These are phyloP conservation scores for Exsudoporus floridanus DNA, from an alignment of 1,284 basidiomycete species.

Conservation along the genomic window DNA sequence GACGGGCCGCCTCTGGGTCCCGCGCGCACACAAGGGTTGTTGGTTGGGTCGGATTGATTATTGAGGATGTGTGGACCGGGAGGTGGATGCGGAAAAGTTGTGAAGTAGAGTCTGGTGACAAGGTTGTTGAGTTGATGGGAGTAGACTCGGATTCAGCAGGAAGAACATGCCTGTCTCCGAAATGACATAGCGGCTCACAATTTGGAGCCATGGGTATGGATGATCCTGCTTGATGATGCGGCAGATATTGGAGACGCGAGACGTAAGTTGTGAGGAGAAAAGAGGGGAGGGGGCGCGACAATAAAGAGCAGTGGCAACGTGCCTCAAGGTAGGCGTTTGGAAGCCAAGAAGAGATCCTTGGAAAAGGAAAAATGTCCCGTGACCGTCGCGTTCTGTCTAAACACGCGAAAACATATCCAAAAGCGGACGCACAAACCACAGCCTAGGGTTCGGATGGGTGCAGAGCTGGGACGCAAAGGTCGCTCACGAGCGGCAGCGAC, in stretches of 20 bases:
- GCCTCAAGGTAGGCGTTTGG: conserved; percentile 32
- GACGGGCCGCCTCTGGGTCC: conserved; percentile 56
- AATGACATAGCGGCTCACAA: conserved; percentile 75
- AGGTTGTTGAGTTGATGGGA: conserved; percentile 9
- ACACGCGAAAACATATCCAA: conserved; percentile 23
- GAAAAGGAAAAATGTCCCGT: conserved; percentile 39
- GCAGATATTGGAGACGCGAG: neutral
- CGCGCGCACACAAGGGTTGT: conserved; percentile 59
- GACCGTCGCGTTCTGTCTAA: conserved; percentile 36
- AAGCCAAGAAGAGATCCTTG: conserved; percentile 17
- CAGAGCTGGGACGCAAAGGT: too few species aligned
- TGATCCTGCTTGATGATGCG: neutral
- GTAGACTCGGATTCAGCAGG: neutral
- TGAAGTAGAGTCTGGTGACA: conserved; percentile 70
- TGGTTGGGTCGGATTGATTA: conserved; percentile 47
- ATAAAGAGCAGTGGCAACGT: conserved; percentile 34
- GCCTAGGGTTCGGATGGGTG: conserved; percentile 18
- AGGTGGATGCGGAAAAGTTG: conserved; percentile 71
- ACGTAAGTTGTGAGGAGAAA: neutral
- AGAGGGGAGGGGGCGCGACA: conserved; percentile 25
- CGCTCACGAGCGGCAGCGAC: conserved; percentile 1
- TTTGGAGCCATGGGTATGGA: conserved; percentile 44
- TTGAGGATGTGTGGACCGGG: conserved; percentile 67
- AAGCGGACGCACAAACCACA: conserved; percentile 15
- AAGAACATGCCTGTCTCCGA: conserved; percentile 62